Percentiles rank a stretch among this genome's conserved stretches.
phyloP scores from a whole-genome alignment of 805 yeast species.

The Sugiyamaella mastotermitis region DNA sequence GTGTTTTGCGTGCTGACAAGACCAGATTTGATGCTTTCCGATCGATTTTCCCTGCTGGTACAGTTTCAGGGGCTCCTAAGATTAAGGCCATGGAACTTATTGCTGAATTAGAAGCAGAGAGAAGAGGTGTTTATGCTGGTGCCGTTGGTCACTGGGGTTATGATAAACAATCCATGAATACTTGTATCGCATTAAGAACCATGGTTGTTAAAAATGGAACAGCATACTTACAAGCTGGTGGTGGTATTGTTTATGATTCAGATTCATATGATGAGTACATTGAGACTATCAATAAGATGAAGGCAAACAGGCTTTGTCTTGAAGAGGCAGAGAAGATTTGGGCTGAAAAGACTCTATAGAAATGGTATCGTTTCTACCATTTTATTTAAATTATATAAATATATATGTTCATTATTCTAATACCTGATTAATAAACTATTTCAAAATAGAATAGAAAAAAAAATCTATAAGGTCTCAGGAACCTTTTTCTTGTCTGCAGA shows the following conservation, averaged over 20 bases:
- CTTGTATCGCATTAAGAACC: slow-evolving; percentile 95
- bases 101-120: slow-evolving; percentile 82
- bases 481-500: slow-evolving; percentile 1
- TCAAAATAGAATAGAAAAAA: too few species aligned
- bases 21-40: slow-evolving; percentile 95
- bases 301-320: slow-evolving; percentile 83
- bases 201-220: slow-evolving; percentile 89
- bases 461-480: too few species aligned
- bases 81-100: slow-evolving; percentile 94
- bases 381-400: slow-evolving; percentile 3
- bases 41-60: slow-evolving; percentile 98
- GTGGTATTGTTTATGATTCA: slow-evolving; percentile 94
- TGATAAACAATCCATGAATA: slow-evolving; percentile 91
- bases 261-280: slow-evolving; percentile 93
- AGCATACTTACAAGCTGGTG: slow-evolving; percentile 97
- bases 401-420: too few species aligned
- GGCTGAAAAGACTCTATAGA: slow-evolving; percentile 12
- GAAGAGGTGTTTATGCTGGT: slow-evolving; percentile 96
- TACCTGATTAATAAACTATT: too few species aligned
- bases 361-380: neutral
- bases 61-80: slow-evolving; percentile 98
- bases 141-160: slow-evolving; percentile 99
- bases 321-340: slow-evolving; percentile 75
- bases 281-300: slow-evolving; percentile 97
- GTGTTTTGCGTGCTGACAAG: slow-evolving; percentile 75